Conservation (phyloP, 495 filamentous ascomycete species). For the Durotheca rogersii region DNA sequence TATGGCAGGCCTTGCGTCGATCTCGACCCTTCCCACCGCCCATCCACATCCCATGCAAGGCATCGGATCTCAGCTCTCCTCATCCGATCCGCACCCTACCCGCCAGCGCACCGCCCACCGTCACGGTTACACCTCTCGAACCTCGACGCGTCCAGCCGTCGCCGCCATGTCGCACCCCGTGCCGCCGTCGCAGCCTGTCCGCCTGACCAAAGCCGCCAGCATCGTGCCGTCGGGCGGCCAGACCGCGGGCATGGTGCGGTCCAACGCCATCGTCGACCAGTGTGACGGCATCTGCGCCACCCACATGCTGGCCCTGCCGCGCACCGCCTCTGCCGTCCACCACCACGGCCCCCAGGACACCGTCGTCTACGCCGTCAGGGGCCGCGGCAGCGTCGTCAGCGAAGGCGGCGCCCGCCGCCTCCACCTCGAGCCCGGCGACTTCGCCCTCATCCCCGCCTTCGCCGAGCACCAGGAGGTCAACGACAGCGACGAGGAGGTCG, state of each 20-base stretch:
- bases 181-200: slow-evolving; percentile 31
- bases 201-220: slow-evolving; percentile 29
- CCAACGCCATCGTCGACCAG: slow-evolving; percentile 53
- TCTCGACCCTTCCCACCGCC: too few species aligned
- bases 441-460: slow-evolving; percentile 56
- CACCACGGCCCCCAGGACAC: slow-evolving; percentile 59
- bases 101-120: too few species aligned
- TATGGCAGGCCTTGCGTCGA: too few species aligned
- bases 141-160: not conserved
- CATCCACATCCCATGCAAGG: too few species aligned
- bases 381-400: slow-evolving; percentile 48
- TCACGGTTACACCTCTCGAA: not conserved
- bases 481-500: slow-evolving; percentile 54
- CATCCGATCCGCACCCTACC: too few species aligned
- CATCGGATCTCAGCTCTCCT: too few species aligned
- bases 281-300: slow-evolving; percentile 48
- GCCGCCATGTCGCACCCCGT: slow-evolving; percentile 28
- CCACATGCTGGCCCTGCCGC: slow-evolving; percentile 57
- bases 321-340: slow-evolving; percentile 52
- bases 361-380: slow-evolving; percentile 53
- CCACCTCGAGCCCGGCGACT: slow-evolving; percentile 53
- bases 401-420: slow-evolving; percentile 41
- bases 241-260: slow-evolving; percentile 57
- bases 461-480: slow-evolving; percentile 60
- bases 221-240: slow-evolving; percentile 40